Evolutionary conservation across 306 rosid species (phyloP), one percentile per base, ranked within the genome.

Genomic region (Delonix regia): DNA sequence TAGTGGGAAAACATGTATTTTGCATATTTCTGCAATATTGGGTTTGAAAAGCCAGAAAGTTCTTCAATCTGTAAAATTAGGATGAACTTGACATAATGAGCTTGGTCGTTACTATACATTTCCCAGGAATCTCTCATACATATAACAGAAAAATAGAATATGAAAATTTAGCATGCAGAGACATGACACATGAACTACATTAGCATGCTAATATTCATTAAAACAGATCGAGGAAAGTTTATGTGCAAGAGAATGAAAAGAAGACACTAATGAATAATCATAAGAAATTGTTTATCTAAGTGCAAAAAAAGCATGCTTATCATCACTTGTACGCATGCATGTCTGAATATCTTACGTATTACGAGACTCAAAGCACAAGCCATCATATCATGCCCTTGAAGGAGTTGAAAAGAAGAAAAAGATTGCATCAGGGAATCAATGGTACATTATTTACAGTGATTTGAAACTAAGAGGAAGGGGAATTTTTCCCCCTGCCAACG

Each of bases 391-490:
- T 34, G 62, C 69, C 38, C 51, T 72, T 80, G 70, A 38, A 42
- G 60, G 69, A 66, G 76, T n/a, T 28, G 52, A 83, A 59, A 83
- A 47, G 63, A 71, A 28, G 64, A 62, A 52, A 61, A 76, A 49
- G 71, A 87, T 59, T 74, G 79, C 78, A 73, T 60, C 79, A 78
- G 72, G 86, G 71, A 77, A 80, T 69, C 73, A 84, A 86, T 76
- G 55, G 80, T 73, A 68, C 84, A 65, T 70, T 83, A 88, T 90
- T 90, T 81, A 84, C 94, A 84, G 27, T 27, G 80, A 66, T 69
- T 55, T 68, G 68, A 83, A 84, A 76, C 69, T 69, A 74, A 69
- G 34, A 65, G 81, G 65, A 48, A 59, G 70, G 85, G 84, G 71
- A 69, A 73, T 55, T 79, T 83, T 79, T 56, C 70, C 88, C 87